Conservation (phyloP, 257 asterid genomes). For the Anisodus tanguticus region DNA sequence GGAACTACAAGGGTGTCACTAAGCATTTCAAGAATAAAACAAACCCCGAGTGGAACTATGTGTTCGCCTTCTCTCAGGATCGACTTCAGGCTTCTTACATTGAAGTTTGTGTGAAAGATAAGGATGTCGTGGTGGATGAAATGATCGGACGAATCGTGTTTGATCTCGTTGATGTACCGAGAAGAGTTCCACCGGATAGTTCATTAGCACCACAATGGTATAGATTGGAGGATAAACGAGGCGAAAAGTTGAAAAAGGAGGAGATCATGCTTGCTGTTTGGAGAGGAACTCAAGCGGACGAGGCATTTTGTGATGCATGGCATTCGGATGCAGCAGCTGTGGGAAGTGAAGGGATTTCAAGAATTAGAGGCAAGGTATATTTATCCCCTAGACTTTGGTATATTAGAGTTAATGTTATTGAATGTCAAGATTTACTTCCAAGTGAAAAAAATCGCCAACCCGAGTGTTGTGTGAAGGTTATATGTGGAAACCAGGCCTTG, state of each 20-base stretch:
- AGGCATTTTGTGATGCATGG: conserved; percentile 86
- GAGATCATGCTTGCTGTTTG: conserved; percentile 87
- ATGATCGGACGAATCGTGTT: conserved; percentile 58
- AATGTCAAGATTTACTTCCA: conserved; percentile 71
- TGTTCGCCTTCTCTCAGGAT: conserved; percentile 77
- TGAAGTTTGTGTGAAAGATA: conserved; percentile 75
- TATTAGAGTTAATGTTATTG: conserved; percentile 71
- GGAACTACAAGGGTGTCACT: conserved; percentile 81
- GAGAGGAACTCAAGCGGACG: conserved; percentile 92
- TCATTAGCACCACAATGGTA: conserved; percentile 91
- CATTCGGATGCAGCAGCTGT: conserved; percentile 84
- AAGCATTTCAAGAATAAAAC: conserved; percentile 69
- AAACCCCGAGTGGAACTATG: conserved; percentile 78
- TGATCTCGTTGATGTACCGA: conserved; percentile 62
- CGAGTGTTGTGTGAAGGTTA: conserved; percentile 62
- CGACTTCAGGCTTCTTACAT: conserved; percentile 68
- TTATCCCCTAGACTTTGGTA: conserved; percentile 88
- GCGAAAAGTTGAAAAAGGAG: conserved; percentile 63
- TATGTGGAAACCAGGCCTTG: conserved; percentile 55
- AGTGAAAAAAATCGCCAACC: conserved; percentile 57
- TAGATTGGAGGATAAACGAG: conserved; percentile 58
- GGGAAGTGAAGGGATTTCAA: conserved; percentile 58
- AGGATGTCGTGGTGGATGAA: conserved; percentile 68
- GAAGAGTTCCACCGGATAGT: conserved; percentile 78
- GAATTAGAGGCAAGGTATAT: conserved; percentile 78